Base-by-base conservation (phyloP, 2,329 filamentous ascomycete genomes). In the Fusarium beomiforme region DNA sequence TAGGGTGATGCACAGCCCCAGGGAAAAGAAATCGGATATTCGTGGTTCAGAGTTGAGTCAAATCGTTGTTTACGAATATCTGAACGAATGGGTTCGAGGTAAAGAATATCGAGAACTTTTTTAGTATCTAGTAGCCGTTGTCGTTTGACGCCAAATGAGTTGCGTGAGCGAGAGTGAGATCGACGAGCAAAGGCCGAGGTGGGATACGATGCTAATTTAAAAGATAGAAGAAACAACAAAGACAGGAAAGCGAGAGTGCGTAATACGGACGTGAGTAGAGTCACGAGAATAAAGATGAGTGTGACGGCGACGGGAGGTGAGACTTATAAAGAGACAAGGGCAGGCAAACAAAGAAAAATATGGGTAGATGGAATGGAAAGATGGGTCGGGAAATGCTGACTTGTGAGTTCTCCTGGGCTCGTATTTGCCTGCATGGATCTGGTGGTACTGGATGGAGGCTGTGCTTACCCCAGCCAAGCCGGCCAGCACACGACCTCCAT, bases 241-340 rank as follows among this genome's bases (percentile, higher is more conserved):
- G 17, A 59, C 29, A 64, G 34, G 57, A 54, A 70, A 69, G 62
- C 61, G 64, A 72, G 59, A 70, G 66, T 59, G 55, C 36, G 36
- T 43, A 31, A 47, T 49, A n/a, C 39, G n/a, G 13, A 36, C 42
- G 43, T 37, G 37, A 62, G 34, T 43, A 59, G 51, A 67, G 60
- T 67, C 68, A 74, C 51, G 51, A 67, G 65, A 47, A 67, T 26
- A 43, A 41, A 49, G 44, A 39, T 58, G 49, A 64, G 55, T 49
- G 60, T 34, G 59, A 73, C 55, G 33, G 47, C 46, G 43, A 63
- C 31, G 44, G 19, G 59, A 64, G 49, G 53, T 59, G 60, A 69
- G 51, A 51, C 57, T 69, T 70, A 57, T 59, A 72, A 70, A 71
- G 63, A 39, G 71, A 66, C 67, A 66, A 71, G 70, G 70, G 49